A percentile compares a stretch with the other conserved stretches of the same genome.
Evolutionary conservation across 768 basidiomycete genomes (phyloP).

Genomic region (Dentipellis sp.): DNA sequence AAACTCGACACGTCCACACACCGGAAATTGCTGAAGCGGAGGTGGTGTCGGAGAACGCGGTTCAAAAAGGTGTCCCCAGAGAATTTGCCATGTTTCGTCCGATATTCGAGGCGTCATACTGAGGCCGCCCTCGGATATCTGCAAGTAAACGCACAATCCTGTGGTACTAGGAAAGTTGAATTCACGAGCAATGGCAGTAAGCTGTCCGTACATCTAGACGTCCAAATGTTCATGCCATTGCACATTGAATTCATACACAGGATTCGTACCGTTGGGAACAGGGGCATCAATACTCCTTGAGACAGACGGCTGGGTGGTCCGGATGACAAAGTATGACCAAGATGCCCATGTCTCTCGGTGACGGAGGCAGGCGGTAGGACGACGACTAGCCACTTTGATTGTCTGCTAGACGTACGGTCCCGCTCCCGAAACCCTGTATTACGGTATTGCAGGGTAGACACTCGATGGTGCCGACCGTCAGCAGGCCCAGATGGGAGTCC

Average conservation of each 20-base stretch:
- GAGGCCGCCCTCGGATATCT: constrained; percentile 46
- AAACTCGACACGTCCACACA: constrained; percentile 78
- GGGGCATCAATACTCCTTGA: constrained; percentile 66
- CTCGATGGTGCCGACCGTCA: constrained; percentile 22
- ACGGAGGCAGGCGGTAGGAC: constrained; percentile 57
- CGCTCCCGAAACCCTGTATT: constrained; percentile 33
- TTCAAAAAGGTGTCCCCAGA: constrained; percentile 60
- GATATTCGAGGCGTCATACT: constrained; percentile 62
- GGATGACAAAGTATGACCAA: constrained; percentile 47
- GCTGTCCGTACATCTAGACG: constrained; percentile 62
- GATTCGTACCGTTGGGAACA: constrained; percentile 55
- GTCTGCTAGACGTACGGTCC: constrained; percentile 30
- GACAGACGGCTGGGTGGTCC: constrained; percentile 53
- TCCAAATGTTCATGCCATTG: neutral
- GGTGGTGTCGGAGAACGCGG: constrained; percentile 23
- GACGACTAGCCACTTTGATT: constrained; percentile 47
- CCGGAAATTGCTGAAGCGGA: constrained; percentile 35
- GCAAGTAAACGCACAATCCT: constrained; percentile 75
- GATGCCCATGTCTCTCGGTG: constrained; percentile 45
- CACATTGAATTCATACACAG: constrained; percentile 4
- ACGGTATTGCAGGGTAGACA: constrained; percentile 48
- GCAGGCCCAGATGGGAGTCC: constrained; percentile 24
- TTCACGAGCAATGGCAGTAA: constrained; percentile 72
- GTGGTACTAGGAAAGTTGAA: constrained; percentile 71
- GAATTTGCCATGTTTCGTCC: constrained; percentile 66